Base-by-base conservation (phyloP, 768 basidiomycete species). In the Tricholomella constricta region DNA sequence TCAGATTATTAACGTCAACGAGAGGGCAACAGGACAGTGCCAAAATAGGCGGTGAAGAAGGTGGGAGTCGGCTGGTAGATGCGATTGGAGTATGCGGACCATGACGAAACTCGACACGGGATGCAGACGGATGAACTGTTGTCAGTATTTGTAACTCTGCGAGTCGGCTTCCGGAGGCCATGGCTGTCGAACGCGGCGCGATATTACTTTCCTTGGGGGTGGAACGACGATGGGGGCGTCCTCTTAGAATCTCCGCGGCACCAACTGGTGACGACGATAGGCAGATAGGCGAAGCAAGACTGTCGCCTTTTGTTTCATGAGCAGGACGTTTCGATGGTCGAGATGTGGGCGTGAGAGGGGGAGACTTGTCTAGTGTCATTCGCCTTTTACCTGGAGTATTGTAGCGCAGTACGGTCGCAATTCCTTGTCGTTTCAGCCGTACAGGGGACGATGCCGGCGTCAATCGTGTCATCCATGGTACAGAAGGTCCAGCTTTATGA, bases 261-360 rank as follows among this genome's bases (percentile, higher is more conserved):
- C 56, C 45, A 29, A 51, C 51, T 7, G 61, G 59, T 20, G 59
- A 60, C 20, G 65, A 62, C 6, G 60, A 64, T 14, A 65, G 53
- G 27, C 54, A 57, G 15, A 69, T 66, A 1, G 66, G 66, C 2
- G 67, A 67, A 14, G 59, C 56, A 22, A 65, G 58, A 37, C 56
- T 52, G 17, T 60, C 51, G 22, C 56, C 58, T 20, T 52, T 27
- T 12, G n/a, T 14, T 8, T 55, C 54, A 14, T 5, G 29, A 45
- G 14, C 7, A 19, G 14, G 12, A 31, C 23, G 50, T 32, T 59
- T 65, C 52, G 15, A 42, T 37, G 44, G 42, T 19, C 38, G 54
- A 37, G 43, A 50, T n/a, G 36, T 51, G 14, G 50, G 55, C 0
- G 60, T 52, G 3, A 20, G 45, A 31, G 45, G 38, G 9, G 47